Conservation (phyloP, 1,284 basidiomycete genomes). For the Ganoderma sp. region DNA sequence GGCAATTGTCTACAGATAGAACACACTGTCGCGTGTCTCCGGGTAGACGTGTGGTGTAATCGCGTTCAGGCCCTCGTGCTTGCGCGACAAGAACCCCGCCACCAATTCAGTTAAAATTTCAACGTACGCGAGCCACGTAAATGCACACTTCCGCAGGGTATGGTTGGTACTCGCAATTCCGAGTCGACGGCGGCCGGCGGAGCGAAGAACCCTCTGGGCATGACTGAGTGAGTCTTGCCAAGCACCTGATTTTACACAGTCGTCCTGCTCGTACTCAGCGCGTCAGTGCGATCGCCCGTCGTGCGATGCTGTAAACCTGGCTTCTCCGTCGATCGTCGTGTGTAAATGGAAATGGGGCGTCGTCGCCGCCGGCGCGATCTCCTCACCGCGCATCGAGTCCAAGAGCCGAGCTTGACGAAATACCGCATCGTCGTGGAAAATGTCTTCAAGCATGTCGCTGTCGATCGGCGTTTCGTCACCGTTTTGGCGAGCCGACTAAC, state of each 20-base stretch:
- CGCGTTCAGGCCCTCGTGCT: neutral
- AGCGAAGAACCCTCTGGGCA: neutral
- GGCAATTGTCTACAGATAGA: neutral
- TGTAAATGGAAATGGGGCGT: neutral
- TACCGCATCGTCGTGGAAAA: neutral
- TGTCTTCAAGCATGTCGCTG: neutral
- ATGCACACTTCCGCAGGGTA: neutral
- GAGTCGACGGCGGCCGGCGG: neutral
- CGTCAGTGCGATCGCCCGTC: neutral
- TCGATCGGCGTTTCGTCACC: neutral
- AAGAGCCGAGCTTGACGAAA: neutral
- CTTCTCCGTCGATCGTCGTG: slow-evolving; percentile 2
- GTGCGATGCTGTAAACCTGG: neutral
- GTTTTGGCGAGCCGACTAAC: neutral
- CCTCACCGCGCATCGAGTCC: neutral
- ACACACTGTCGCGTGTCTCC: neutral
- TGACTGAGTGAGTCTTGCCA: neutral
- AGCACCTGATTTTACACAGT: neutral
- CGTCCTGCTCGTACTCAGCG: neutral
- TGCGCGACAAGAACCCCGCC: neutral
- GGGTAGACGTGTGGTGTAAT: neutral
- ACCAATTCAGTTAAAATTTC: neutral
- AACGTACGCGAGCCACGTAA: neutral
- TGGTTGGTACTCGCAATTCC: neutral
- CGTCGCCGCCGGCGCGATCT: neutral